Percentiles rank a stretch among this genome's conserved stretches.
Conservation (phyloP, 73 alveolate species). For the Tetrahymena borealis region DNA sequence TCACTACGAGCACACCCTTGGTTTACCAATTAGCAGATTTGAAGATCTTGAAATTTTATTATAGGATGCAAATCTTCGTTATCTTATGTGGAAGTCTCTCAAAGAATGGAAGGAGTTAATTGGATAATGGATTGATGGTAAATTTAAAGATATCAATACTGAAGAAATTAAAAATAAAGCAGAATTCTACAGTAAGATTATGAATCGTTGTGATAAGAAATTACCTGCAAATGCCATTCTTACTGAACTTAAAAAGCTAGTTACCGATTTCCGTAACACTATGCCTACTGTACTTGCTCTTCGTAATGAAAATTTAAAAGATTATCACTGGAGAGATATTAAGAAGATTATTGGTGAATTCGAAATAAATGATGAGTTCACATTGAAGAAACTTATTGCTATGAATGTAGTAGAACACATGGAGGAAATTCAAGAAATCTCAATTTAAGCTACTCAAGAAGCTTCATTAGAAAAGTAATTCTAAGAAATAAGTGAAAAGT, state of each 20-base stretch:
- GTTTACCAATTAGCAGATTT: constrained; percentile 62
- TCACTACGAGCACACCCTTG: constrained; percentile 59
- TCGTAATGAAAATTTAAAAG: constrained; percentile 63
- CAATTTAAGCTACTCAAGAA: constrained; percentile 77
- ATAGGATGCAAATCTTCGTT: constrained; percentile 53
- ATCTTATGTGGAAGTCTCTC: constrained; percentile 71
- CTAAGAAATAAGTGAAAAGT: constrained; percentile 72
- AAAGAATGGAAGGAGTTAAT: constrained; percentile 61
- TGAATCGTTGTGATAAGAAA: constrained; percentile 50
- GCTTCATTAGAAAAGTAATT: constrained; percentile 77
- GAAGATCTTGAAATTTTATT: constrained; percentile 52
- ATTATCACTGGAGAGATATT: constrained; percentile 68
- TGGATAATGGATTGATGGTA: constrained; percentile 62
- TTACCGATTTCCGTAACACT: constrained; percentile 66
- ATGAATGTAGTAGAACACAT: constrained; percentile 57
- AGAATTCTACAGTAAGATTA: constrained; percentile 52
- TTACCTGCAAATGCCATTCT: constrained; percentile 60
- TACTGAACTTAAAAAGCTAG: constrained; percentile 49
- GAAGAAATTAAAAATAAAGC: constrained; percentile 68
- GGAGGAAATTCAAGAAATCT: constrained; percentile 66
- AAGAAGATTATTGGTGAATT: constrained; percentile 46
- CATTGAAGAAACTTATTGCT: constrained; percentile 61
- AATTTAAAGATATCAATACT: constrained; percentile 61
- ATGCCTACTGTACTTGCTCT: constrained; percentile 81
- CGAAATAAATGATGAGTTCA: constrained; percentile 57